These are phyloP conservation scores for Ceratocystis huliohia DNA, from an alignment of 2,329 filamentous ascomycete species.

Conservation along the genomic window DNA sequence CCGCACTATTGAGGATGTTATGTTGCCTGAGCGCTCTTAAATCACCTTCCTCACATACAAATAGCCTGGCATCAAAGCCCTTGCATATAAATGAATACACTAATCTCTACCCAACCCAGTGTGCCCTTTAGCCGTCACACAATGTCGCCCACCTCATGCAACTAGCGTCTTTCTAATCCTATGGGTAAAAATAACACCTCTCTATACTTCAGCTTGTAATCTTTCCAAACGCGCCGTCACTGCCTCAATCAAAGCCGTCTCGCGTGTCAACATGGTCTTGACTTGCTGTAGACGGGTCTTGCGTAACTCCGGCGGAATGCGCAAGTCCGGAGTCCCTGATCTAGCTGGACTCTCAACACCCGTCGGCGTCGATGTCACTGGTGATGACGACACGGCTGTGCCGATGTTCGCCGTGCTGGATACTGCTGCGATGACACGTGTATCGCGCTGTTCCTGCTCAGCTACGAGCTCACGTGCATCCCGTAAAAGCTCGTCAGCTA, in stretches of 20 bases:
- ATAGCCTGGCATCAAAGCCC: too few relatives aligned
- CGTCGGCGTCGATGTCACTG: constrained; percentile 11
- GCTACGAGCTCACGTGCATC: constrained; percentile 37
- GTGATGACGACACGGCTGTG: constrained; percentile 22
- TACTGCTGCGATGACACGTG: constrained; percentile 12
- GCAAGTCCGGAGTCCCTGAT: constrained; percentile 32
- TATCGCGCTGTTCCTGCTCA: constrained; percentile 19
- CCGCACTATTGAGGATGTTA: too few relatives aligned
- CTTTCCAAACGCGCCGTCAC: constrained; percentile 50
- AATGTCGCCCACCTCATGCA: not conserved
- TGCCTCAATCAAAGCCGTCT: constrained; percentile 55
- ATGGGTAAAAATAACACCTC: not conserved
- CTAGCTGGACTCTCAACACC: constrained; percentile 23
- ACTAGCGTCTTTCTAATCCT: not conserved
- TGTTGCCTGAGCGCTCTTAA: too few relatives aligned
- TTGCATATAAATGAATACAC: not conserved
- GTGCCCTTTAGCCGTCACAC: too few relatives aligned
- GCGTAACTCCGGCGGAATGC: constrained; percentile 48
- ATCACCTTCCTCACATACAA: too few relatives aligned
- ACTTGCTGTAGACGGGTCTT: constrained; percentile 52
- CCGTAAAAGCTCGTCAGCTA: constrained; percentile 41
- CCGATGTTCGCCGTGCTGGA: constrained; percentile 13
- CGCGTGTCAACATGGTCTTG: constrained; percentile 49
- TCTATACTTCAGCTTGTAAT: constrained; percentile 31
- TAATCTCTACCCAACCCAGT: too few relatives aligned